phyloP scores from a whole-genome alignment of 2,329 filamentous ascomycete genomes.

The Bipolaris zeicola region DNA sequence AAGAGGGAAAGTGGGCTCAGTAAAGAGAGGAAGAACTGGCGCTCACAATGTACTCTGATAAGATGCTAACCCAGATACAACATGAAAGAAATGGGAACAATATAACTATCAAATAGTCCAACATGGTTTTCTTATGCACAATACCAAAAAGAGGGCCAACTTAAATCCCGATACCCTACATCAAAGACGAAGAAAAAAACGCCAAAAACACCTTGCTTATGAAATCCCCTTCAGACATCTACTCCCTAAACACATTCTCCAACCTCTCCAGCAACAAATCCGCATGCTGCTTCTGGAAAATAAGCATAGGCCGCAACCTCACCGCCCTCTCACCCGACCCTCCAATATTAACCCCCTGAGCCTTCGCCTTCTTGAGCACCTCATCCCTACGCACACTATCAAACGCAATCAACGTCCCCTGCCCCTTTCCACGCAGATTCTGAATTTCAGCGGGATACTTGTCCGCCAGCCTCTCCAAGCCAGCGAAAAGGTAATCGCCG shows the following conservation, averaged over 20 bases:
- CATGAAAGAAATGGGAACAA: too few species aligned
- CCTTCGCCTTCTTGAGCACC: conserved; percentile 79
- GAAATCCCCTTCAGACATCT: background rate
- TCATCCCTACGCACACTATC: conserved; percentile 81
- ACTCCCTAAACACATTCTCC: conserved; percentile 70
- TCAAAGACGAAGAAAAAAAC: background rate
- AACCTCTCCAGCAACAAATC: conserved; percentile 80
- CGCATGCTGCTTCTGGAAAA: conserved; percentile 89
- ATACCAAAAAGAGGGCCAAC: background rate
- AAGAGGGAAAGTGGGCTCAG: too few species aligned
- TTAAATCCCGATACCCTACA: background rate
- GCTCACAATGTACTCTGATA: too few species aligned
- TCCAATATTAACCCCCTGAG: conserved; percentile 82
- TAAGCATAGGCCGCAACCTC: conserved; percentile 83
- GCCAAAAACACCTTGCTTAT: conserved; percentile 1
- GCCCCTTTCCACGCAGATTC: conserved; percentile 84
- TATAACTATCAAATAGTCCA: too few species aligned
- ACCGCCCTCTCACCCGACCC: conserved; percentile 78
- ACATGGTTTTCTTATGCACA: too few species aligned
- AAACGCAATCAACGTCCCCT: conserved; percentile 92
- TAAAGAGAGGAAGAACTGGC: too few species aligned
- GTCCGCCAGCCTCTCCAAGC: conserved; percentile 69
- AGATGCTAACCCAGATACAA: too few species aligned
- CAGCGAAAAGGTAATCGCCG: conserved; percentile 77
- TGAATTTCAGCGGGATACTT: conserved; percentile 78